These are phyloP conservation scores for Phylloporus arenicola DNA, from an alignment of 768 basidiomycete genomes.

Conservation along the genomic window DNA sequence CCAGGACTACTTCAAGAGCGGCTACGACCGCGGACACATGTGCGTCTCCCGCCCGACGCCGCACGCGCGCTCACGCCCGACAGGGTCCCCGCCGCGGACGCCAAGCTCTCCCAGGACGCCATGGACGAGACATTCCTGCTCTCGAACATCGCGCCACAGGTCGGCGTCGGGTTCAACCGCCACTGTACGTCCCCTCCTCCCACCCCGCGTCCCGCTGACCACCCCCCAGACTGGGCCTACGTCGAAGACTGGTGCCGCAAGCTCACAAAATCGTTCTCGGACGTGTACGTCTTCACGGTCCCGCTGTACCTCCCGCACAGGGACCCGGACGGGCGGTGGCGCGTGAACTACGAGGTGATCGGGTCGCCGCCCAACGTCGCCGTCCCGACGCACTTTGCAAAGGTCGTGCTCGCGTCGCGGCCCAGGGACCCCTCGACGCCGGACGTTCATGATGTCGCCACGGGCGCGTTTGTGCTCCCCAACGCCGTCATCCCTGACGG, in stretches of 20 bases:
- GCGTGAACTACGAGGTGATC: constrained; percentile 92
- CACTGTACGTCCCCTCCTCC: constrained; percentile 54
- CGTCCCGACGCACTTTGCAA: constrained; percentile 98
- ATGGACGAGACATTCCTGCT: constrained; percentile 97
- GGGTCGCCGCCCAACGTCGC: constrained; percentile 84
- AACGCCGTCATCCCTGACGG: constrained; percentile 90
- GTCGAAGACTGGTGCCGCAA: constrained; percentile 93
- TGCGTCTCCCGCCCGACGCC: constrained; percentile 33
- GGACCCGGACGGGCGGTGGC: constrained; percentile 89
- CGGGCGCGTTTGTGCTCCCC: constrained; percentile 93
- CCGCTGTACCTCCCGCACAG: constrained; percentile 91
- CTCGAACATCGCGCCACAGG: constrained; percentile 96
- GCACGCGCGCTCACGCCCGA: background rate
- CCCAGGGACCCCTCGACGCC: constrained; percentile 71
- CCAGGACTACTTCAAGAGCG: constrained; percentile 87
- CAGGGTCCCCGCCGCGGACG: constrained; percentile 96
- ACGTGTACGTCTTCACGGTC: constrained; percentile 97
- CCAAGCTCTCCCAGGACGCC: constrained; percentile 83
- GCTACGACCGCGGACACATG: constrained; percentile 98
- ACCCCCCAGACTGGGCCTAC: constrained; percentile 86
- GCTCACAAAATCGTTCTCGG: constrained; percentile 79
- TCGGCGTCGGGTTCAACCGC: constrained; percentile 94
- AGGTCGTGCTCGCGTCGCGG: constrained; percentile 79
- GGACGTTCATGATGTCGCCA: constrained; percentile 67
- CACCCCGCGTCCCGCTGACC: background rate